Conservation (phyloP, 1,139 yeast genomes). For the Suhomyces wounanorum region DNA sequence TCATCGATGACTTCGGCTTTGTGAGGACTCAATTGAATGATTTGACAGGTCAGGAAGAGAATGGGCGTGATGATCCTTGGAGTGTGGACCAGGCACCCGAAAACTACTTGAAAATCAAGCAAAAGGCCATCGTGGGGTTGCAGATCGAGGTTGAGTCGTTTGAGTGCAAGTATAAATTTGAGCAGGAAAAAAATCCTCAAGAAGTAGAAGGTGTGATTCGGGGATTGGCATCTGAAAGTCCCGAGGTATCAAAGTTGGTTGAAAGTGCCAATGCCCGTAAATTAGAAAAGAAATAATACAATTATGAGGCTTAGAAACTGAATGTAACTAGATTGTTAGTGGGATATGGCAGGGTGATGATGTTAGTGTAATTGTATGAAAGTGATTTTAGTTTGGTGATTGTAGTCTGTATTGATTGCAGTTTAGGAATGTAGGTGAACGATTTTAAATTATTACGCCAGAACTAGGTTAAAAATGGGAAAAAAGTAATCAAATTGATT, state of each 20-base stretch:
- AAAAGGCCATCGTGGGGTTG: conserved; percentile 61
- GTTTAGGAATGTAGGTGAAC: not conserved
- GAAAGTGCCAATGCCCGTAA: conserved; percentile 12
- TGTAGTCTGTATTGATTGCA: not conserved
- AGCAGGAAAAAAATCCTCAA: conserved; percentile 48
- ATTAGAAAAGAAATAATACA: not conserved
- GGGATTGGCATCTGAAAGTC: conserved; percentile 41
- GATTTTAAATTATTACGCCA: not conserved
- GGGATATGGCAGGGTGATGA: too few species aligned
- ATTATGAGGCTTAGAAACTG: not conserved
- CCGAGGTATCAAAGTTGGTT: conserved; percentile 13
- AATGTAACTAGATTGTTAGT: not conserved
- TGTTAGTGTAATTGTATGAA: too few species aligned
- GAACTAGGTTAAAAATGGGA: too few species aligned
- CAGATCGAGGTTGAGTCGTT: conserved; percentile 53
- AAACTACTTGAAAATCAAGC: conserved; percentile 42
- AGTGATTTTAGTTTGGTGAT: too few species aligned
- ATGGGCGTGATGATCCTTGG: conserved; percentile 47
- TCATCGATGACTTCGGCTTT: conserved; percentile 51
- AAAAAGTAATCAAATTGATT: too few species aligned
- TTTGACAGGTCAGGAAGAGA: conserved; percentile 54
- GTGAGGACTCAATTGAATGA: conserved; percentile 47
- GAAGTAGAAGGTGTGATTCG: conserved; percentile 57
- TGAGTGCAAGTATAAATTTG: conserved; percentile 63
- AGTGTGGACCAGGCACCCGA: conserved; percentile 61